phyloP scores from a whole-genome alignment of 2,329 filamentous ascomycete species.

The Rutstroemia sydowiana region DNA sequence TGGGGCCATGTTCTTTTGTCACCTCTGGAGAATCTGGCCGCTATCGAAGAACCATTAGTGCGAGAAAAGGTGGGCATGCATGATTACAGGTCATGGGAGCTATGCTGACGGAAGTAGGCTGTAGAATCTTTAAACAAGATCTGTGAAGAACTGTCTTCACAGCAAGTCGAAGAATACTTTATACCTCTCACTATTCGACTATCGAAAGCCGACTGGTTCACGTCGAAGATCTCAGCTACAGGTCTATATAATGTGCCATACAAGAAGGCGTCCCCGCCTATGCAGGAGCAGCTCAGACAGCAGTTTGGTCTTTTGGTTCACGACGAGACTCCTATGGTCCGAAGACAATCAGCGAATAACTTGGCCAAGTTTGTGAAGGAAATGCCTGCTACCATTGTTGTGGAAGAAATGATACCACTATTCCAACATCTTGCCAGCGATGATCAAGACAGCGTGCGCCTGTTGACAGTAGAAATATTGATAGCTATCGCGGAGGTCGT shows the following conservation, averaged over 20 bases:
- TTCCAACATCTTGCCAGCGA: conserved; percentile 96
- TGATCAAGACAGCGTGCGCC: conserved; percentile 93
- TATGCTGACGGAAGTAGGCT: conserved; percentile 49
- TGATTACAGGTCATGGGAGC: background rate
- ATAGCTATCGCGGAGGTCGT: conserved; percentile 96
- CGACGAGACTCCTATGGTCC: conserved; percentile 98
- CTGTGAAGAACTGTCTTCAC: conserved; percentile 80
- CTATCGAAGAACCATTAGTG: conserved; percentile 96
- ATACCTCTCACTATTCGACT: conserved; percentile 92
- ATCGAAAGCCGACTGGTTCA: conserved; percentile 99
- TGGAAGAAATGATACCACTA: conserved; percentile 97
- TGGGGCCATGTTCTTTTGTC: conserved; percentile 94
- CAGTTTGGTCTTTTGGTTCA: conserved; percentile 91
- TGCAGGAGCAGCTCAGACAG: conserved; percentile 85
- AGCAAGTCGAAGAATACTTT: conserved; percentile 96
- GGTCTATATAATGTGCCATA: conserved; percentile 93
- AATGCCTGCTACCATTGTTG: conserved; percentile 84
- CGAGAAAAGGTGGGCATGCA: conserved; percentile 74
- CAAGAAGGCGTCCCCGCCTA: conserved; percentile 76
- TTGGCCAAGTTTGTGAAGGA: conserved; percentile 96
- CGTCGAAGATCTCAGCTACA: conserved; percentile 95
- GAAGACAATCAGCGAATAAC: conserved; percentile 92
- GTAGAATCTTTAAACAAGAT: conserved; percentile 99
- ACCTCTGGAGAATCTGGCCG: conserved; percentile 93
- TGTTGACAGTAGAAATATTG: conserved; percentile 92